Evolutionary conservation across 306 rosid species (phyloP).

Genomic region (Aeschynomene evenia): DNA sequence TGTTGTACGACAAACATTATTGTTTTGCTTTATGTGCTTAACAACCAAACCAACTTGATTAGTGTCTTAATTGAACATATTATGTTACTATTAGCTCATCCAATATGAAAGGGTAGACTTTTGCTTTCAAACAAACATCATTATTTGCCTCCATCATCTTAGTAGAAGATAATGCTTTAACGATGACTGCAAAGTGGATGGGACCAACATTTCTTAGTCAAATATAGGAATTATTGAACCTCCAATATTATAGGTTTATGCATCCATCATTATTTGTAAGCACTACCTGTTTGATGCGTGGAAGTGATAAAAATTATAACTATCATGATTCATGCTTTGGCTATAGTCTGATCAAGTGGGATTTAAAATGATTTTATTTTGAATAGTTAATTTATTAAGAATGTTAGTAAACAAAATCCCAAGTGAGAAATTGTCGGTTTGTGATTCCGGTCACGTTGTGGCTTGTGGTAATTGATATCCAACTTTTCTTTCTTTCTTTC

Average conservation of each 20-base stretch:
- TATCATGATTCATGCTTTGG: background rate
- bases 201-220: slow-evolving; percentile 12
- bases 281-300: background rate
- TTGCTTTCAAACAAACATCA: background rate
- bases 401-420: background rate
- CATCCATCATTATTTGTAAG: background rate
- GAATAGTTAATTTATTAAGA: background rate
- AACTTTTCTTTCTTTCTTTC: background rate
- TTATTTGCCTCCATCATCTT: slow-evolving; percentile 5
- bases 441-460: background rate
- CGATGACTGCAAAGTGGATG: background rate
- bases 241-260: background rate
- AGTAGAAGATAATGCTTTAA: background rate
- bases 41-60: background rate
- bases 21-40: background rate
- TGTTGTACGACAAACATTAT: too few relatives aligned
- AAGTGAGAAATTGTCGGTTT: background rate
- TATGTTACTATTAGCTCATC: background rate
- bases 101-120: slow-evolving; percentile 1
- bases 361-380: background rate
- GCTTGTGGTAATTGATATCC: background rate
- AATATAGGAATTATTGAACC: background rate
- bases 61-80: background rate
- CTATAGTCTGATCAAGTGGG: background rate
- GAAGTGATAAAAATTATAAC: background rate